Percentiles rank a stretch among this genome's conserved stretches.
These are phyloP conservation scores for Cercophora scortea DNA, from an alignment of 495 filamentous ascomycete genomes.

Conservation along the genomic window DNA sequence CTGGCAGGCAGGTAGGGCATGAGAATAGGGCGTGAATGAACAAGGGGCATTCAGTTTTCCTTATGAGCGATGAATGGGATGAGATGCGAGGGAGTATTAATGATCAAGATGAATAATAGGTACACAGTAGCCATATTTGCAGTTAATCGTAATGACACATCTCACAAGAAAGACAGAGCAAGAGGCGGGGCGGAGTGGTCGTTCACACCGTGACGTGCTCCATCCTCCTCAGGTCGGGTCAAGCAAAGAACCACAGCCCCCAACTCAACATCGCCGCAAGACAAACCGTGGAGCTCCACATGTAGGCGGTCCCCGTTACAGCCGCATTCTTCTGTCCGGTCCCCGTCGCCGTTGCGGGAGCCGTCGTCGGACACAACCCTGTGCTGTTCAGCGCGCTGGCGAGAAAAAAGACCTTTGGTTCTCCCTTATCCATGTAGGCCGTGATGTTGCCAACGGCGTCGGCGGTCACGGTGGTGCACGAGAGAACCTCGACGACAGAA, in stretches of 20 bases:
- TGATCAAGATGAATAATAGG: too few relatives aligned
- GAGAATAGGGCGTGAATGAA: too few relatives aligned
- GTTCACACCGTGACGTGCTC: too few relatives aligned
- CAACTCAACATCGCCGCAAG: background rate
- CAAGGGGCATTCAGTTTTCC: too few relatives aligned
- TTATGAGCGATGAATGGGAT: too few relatives aligned
- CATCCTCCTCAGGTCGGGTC: background rate
- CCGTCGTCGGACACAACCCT: slow-evolving; percentile 13
- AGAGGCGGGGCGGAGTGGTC: too few relatives aligned
- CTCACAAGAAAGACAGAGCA: too few relatives aligned
- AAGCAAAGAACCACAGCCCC: background rate
- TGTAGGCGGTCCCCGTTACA: background rate
- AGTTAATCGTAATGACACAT: too few relatives aligned
- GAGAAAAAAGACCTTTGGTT: slow-evolving; percentile 17
- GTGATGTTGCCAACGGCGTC: slow-evolving; percentile 12
- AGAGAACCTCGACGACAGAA: slow-evolving; percentile 19
- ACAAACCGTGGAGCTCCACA: background rate
- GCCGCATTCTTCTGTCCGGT: background rate
- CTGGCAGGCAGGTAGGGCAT: too few relatives aligned
- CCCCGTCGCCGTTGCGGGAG: background rate
- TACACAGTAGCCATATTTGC: too few relatives aligned
- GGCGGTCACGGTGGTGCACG: slow-evolving; percentile 13
- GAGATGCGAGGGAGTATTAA: too few relatives aligned
- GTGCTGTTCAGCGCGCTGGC: slow-evolving; percentile 10
- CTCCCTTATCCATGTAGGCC: slow-evolving; percentile 17